A percentile compares a stretch with the other conserved stretches of the same genome.
These are phyloP conservation scores for Diplodia corticola DNA, from an alignment of 2,329 filamentous ascomycete genomes.

Conservation along the genomic window DNA sequence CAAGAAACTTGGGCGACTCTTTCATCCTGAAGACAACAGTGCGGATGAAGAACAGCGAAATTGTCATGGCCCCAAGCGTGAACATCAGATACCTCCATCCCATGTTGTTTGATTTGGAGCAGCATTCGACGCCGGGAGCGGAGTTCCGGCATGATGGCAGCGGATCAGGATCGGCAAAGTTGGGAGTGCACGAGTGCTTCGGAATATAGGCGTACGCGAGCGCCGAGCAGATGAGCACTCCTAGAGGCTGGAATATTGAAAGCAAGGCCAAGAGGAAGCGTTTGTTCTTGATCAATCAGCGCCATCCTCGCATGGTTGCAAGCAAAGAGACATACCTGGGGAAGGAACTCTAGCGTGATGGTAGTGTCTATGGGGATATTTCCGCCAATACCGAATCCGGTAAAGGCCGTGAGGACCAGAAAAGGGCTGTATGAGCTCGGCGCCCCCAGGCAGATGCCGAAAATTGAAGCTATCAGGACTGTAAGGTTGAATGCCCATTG, in stretches of 20 bases:
- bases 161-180: constrained; percentile 48
- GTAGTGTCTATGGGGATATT: constrained; percentile 60
- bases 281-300: constrained; percentile 39
- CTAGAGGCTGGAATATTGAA: constrained; percentile 58
- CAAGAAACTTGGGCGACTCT: constrained; percentile 62
- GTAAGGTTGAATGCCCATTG: constrained; percentile 61
- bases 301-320: background rate
- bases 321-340: constrained; percentile 27
- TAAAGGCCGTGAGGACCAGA: constrained; percentile 55
- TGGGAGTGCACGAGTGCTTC: constrained; percentile 52
- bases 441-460: constrained; percentile 54
- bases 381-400: constrained; percentile 55
- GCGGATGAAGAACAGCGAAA: constrained; percentile 52
- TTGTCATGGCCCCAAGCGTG: constrained; percentile 42
- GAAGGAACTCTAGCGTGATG: constrained; percentile 58
- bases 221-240: constrained; percentile 53
- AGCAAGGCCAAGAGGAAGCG: constrained; percentile 55
- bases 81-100: constrained; percentile 50
- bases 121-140: constrained; percentile 37
- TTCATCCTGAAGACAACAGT: constrained; percentile 57
- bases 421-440: constrained; percentile 54
- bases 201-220: constrained; percentile 58
- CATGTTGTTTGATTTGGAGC: constrained; percentile 42
- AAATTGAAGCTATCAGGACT: constrained; percentile 55
- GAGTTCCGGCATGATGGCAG: constrained; percentile 49